Evolutionary conservation across 2,329 filamentous ascomycete species (phyloP), one percentile per base, ranked within the genome.

Genomic region (Pezicula rhizophila): DNA sequence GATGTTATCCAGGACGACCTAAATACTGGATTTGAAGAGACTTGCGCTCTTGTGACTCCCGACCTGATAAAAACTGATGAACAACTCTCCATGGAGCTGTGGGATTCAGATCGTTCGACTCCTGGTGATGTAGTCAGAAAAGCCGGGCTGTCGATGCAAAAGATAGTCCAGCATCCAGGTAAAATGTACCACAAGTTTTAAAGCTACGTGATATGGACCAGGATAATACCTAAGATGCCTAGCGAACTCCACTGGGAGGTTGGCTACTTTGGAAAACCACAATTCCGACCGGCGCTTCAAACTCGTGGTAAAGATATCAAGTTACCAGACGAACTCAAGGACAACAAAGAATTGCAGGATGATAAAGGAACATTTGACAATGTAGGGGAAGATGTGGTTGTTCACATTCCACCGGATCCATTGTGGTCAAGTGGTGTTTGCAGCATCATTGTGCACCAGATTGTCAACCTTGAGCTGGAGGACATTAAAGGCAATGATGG

Each of bases 41-140:
- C 82, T 2, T 84, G 88, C 39, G 90, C 89, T 1, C 75, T 96
- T 14, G 88, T 99, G 5, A 96, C 88, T 0, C 79, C 88, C 0
- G 91, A 96, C 55, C 76, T 96, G 46, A 89, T 97, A 72, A 95
- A 93, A 68, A 92, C 87, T 0, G 85, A 96, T 55, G 93, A 99
- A 69, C 89, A 93, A 63, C 76, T 97, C 4, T 92, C 89, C 8
- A 84, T 97, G 55, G 92, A 97, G 65, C 79, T 97, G 1, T 97
- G 93, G 93, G 93, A 97, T 67, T 95, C 89, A 45, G 93, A 97
- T 66, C 80, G 91, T 41, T 89, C 87, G 37, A 93, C 89, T 8
- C 89, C 92, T 1, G 93, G 97, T 63, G 93, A 97, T 60, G 87
- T 96, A 41, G 90, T 96, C 12, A 93, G 93, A 47, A 96, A 96